Evolutionary conservation across 306 rosid genomes (phyloP).

Genomic region (Canavalia gladiata): DNA sequence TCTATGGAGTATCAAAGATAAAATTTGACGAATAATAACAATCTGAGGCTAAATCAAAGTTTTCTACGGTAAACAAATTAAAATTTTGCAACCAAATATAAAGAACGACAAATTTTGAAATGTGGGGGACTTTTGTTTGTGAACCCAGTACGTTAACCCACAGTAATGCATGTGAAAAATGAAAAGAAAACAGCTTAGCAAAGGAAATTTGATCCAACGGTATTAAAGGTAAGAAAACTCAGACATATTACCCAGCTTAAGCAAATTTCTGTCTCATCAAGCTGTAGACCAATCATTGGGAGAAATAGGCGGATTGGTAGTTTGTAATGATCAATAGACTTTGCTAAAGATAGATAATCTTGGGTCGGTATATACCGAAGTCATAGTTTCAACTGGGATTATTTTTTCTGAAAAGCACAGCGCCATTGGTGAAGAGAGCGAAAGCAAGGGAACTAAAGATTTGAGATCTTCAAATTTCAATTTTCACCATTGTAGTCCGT

Average conservation of each 20-base stretch:
- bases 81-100: too few relatives aligned
- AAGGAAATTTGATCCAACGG: not conserved
- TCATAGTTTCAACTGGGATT: not conserved
- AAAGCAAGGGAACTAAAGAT: not conserved
- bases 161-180: not conserved
- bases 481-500: not conserved
- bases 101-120: too few relatives aligned
- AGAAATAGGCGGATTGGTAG: not conserved
- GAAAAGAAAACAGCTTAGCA: too few relatives aligned
- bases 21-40: not conserved
- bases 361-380: not conserved
- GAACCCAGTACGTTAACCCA: too few relatives aligned
- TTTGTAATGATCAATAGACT: not conserved
- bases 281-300: not conserved
- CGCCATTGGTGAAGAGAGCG: not conserved
- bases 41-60: too few relatives aligned
- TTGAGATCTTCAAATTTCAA: not conserved
- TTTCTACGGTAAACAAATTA: too few relatives aligned
- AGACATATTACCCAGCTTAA: not conserved
- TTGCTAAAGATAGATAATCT: not conserved
- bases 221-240: not conserved
- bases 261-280: not conserved
- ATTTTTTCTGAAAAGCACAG: not conserved
- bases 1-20: too few relatives aligned
- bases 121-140: too few relatives aligned